Evolutionary conservation across 2,329 filamentous ascomycete genomes (phyloP).

Genomic region (Torrubiellomyces zombiae): DNA sequence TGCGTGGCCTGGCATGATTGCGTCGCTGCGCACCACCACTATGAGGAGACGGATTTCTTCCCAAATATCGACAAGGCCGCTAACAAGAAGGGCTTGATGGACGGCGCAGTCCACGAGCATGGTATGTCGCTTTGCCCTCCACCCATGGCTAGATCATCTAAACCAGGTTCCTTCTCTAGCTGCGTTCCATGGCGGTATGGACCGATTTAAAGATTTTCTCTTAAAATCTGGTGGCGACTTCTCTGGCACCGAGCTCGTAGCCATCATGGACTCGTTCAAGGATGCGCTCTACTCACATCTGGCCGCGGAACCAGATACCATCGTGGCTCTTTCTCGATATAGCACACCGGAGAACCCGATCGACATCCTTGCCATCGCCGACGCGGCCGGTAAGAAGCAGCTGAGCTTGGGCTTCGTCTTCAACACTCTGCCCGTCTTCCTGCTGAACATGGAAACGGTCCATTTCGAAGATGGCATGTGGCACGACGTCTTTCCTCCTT

Average conservation of each 20-base stretch:
- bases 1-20: slow-evolving; percentile 40
- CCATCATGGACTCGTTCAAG: slow-evolving; percentile 34
- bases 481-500: slow-evolving; percentile 48
- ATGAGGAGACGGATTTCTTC: slow-evolving; percentile 41
- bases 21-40: slow-evolving; percentile 42
- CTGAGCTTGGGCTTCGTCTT: slow-evolving; percentile 42
- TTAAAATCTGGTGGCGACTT: no score
- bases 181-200: no score
- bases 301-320: slow-evolving; percentile 36
- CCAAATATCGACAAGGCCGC: slow-evolving; percentile 35
- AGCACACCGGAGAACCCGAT: slow-evolving; percentile 26
- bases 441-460: slow-evolving; percentile 44
- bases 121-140: slow-evolving; percentile 17
- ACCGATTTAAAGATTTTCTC: no score
- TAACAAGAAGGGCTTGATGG: slow-evolving; percentile 31
- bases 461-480: slow-evolving; percentile 42
- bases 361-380: slow-evolving; percentile 35
- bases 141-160: no score
- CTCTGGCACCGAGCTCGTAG: slow-evolving; percentile 25
- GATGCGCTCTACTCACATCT: slow-evolving; percentile 35
- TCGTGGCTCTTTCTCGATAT: slow-evolving; percentile 31
- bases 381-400: slow-evolving; percentile 45
- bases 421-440: slow-evolving; percentile 47
- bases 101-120: slow-evolving; percentile 36
- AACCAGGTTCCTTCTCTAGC: no score